Evolutionary conservation across 768 basidiomycete species (phyloP).

Genomic region (Trametes punicea): DNA sequence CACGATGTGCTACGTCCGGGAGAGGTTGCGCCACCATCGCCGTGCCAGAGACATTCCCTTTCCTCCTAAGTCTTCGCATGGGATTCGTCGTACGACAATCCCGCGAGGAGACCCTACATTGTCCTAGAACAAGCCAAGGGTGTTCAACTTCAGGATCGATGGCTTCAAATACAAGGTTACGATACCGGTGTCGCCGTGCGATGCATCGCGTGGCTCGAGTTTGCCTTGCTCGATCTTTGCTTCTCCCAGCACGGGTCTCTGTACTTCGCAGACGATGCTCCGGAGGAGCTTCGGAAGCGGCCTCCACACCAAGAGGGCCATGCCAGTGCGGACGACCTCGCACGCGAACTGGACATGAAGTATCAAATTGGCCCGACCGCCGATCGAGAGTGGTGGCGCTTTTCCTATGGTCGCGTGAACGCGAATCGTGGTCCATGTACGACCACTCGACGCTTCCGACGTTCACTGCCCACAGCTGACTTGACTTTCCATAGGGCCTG

Average conservation of each 20-base stretch:
- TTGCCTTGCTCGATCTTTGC: background rate
- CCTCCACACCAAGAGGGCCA: background rate
- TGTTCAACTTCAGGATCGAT: background rate
- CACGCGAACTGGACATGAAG: background rate
- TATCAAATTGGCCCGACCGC: slow-evolving; percentile 2
- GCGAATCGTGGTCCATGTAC: slow-evolving; percentile 8
- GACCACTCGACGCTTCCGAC: background rate
- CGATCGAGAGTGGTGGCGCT: slow-evolving; percentile 5
- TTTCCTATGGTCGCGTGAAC: background rate
- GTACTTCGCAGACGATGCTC: background rate
- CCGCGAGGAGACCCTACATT: background rate
- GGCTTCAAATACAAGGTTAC: background rate
- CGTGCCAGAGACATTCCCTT: background rate
- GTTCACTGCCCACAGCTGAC: background rate
- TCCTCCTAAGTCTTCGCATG: slow-evolving; percentile 6
- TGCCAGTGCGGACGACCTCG: background rate
- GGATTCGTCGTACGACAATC: background rate
- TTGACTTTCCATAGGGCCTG: background rate
- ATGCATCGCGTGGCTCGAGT: background rate
- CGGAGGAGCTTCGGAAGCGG: background rate
- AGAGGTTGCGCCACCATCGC: background rate
- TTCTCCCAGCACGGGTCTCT: slow-evolving; percentile 4
- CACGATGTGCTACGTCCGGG: background rate
- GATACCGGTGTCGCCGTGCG: background rate
- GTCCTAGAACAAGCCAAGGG: background rate